Evolutionary conservation across 2,329 filamentous ascomycete species (phyloP).

Genomic region (Zymoseptoria crescenta): DNA sequence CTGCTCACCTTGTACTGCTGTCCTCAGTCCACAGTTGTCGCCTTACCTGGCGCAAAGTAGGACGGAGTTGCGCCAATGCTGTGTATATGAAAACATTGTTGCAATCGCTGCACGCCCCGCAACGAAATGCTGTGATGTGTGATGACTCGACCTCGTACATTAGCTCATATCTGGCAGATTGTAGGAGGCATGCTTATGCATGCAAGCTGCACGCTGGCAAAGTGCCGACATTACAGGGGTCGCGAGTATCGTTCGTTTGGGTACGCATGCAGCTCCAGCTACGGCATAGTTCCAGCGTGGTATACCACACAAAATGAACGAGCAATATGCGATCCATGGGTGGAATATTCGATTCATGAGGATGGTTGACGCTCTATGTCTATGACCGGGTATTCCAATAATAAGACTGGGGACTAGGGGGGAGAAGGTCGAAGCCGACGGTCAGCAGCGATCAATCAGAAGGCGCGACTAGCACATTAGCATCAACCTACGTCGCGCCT

Average conservation of each 20-base stretch:
- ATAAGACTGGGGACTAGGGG: neutral
- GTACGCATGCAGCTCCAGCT: neutral
- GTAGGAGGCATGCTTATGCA: neutral
- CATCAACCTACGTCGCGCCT: neutral
- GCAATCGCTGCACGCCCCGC: neutral
- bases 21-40: too few relatives aligned
- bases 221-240: neutral
- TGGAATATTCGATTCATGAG: neutral
- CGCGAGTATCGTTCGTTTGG: neutral
- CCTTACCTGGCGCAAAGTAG: too few relatives aligned
- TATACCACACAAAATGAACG: neutral
- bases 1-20: too few relatives aligned
- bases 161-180: neutral
- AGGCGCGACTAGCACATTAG: neutral
- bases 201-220: neutral
- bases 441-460: neutral
- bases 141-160: neutral
- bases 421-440: neutral
- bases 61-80: neutral
- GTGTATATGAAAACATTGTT: neutral
- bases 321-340: neutral
- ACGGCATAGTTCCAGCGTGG: neutral
- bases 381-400: neutral
- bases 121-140: neutral
- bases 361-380: too few relatives aligned